A percentile compares a stretch with the other conserved stretches of the same genome.
These are phyloP conservation scores for Phytopythium chamaehyphon DNA, from an alignment of 352 stramenopile species.

Conservation along the genomic window DNA sequence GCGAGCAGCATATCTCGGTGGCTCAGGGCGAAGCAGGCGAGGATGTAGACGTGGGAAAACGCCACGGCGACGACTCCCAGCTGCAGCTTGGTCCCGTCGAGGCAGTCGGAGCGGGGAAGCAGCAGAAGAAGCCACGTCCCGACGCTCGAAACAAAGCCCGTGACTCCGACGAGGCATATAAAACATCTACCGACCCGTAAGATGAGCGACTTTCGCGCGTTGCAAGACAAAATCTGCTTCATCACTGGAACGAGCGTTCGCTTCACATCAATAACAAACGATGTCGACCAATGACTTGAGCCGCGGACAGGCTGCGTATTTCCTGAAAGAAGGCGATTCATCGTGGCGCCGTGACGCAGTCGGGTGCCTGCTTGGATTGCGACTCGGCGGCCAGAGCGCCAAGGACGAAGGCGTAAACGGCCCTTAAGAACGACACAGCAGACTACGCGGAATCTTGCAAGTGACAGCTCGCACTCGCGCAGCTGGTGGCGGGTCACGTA, in stretches of 20 bases:
- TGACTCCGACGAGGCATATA: neutral
- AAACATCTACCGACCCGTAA: constrained; percentile 5
- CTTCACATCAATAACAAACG: neutral
- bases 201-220: constrained; percentile 6
- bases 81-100: neutral
- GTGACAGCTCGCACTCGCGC: constrained; percentile 2
- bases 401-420: constrained; percentile 9
- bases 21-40: constrained; percentile 5
- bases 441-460: constrained; percentile 7
- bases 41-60: constrained; percentile 2
- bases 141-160: constrained; percentile 1
- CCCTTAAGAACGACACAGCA: constrained; percentile 19
- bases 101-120: neutral
- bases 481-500: constrained; percentile 9
- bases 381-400: neutral
- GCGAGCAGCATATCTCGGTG: constrained; percentile 15
- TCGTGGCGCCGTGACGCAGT: neutral
- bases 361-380: neutral
- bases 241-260: neutral
- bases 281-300: constrained; percentile 1
- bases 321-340: constrained; percentile 10
- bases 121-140: neutral
- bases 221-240: neutral
- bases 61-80: neutral
- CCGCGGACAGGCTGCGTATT: neutral